These are phyloP conservation scores for Tylopilus subfusipes DNA, from an alignment of 768 basidiomycete genomes.

Conservation along the genomic window DNA sequence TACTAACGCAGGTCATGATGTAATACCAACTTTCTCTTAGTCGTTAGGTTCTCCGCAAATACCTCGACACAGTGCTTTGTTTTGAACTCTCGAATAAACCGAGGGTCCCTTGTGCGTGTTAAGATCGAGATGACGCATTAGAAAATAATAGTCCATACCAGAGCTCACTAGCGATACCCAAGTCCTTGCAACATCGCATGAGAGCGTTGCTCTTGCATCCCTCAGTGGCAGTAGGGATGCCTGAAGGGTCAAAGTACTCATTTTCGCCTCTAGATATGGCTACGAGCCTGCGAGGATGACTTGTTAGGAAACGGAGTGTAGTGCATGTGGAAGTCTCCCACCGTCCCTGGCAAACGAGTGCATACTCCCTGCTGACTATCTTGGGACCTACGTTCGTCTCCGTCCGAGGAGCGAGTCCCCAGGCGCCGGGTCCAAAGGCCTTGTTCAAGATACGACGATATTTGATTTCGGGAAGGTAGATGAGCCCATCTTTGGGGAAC, in stretches of 20 bases:
- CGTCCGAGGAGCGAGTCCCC: slow-evolving; percentile 92
- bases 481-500: slow-evolving; percentile 66
- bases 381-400: slow-evolving; percentile 88
- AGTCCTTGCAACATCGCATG: slow-evolving; percentile 96
- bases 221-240: slow-evolving; percentile 91
- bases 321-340: slow-evolving; percentile 31
- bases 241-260: slow-evolving; percentile 89
- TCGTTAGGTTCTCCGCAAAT: slow-evolving; percentile 76
- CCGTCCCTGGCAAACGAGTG: slow-evolving; percentile 89
- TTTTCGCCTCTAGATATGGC: slow-evolving; percentile 93
- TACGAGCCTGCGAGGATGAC: slow-evolving; percentile 57
- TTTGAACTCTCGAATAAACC: slow-evolving; percentile 94
- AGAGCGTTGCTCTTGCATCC: slow-evolving; percentile 95
- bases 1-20: not conserved
- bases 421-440: slow-evolving; percentile 94
- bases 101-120: slow-evolving; percentile 70
- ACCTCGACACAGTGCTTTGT: slow-evolving; percentile 77
- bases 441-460: slow-evolving; percentile 88
- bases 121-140: not conserved
- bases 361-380: slow-evolving; percentile 91
- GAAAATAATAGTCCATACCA: slow-evolving; percentile 53
- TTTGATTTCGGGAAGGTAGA: slow-evolving; percentile 97
- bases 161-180: slow-evolving; percentile 93
- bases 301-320: not conserved
- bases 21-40: slow-evolving; percentile 82